Evolutionary conservation across 805 yeast genomes (phyloP).

Genomic region (Yamadazyma endophytica): DNA sequence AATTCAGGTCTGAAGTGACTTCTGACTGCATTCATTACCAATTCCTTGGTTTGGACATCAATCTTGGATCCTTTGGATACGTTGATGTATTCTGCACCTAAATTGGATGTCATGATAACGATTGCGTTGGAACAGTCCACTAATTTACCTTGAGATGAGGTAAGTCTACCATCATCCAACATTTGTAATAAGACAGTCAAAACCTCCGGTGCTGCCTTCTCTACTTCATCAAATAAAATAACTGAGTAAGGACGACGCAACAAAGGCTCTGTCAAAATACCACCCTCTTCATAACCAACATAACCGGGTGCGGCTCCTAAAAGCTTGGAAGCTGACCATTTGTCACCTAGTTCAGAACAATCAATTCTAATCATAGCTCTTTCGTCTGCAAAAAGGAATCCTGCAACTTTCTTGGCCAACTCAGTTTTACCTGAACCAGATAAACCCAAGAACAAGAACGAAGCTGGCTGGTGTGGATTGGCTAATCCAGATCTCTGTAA

Average conservation of each 20-base stretch:
- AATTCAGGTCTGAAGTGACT: slow-evolving; percentile 96
- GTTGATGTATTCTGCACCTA: slow-evolving; percentile 89
- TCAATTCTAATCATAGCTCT: slow-evolving; percentile 96
- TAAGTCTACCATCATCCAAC: slow-evolving; percentile 93
- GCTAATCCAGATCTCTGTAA: slow-evolving; percentile 91
- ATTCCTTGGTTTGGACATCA: slow-evolving; percentile 62
- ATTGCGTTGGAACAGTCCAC: slow-evolving; percentile 91
- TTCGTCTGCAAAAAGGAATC: slow-evolving; percentile 92
- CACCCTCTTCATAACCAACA: slow-evolving; percentile 97
- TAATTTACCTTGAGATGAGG: slow-evolving; percentile 90
- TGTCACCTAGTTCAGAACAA: slow-evolving; percentile 94
- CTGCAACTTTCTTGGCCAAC: slow-evolving; percentile 94
- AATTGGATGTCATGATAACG: slow-evolving; percentile 93
- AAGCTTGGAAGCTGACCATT: slow-evolving; percentile 90
- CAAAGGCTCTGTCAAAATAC: slow-evolving; percentile 88
- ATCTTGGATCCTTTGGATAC: slow-evolving; percentile 62
- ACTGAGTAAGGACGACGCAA: slow-evolving; percentile 93
- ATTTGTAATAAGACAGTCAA: slow-evolving; percentile 87
- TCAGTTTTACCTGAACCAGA: slow-evolving; percentile 99
- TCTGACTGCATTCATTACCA: slow-evolving; percentile 80
- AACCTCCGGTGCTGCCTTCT: slow-evolving; percentile 98
- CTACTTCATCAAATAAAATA: slow-evolving; percentile 94
- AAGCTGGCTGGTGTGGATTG: slow-evolving; percentile 95
- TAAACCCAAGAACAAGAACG: slow-evolving; percentile 89
- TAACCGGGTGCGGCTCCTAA: slow-evolving; percentile 96